These are phyloP conservation scores for Pholiota microspora DNA, from an alignment of 768 basidiomycete species.

Conservation along the genomic window DNA sequence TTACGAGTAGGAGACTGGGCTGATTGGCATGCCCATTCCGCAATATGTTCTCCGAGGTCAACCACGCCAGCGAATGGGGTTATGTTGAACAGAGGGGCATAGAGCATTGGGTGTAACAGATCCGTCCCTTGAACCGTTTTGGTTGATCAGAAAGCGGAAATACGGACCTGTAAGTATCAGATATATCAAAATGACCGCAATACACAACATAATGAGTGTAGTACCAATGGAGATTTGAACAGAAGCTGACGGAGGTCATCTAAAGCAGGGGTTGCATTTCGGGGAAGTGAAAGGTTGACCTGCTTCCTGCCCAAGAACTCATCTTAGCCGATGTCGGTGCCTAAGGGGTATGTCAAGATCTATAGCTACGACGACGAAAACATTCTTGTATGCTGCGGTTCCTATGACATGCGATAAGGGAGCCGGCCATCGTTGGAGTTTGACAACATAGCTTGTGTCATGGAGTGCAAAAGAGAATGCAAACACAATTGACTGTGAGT, in stretches of 20 bases:
- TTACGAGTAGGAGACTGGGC: too few species aligned
- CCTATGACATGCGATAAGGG: too few species aligned
- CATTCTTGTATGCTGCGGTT: neutral
- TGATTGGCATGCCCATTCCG: conserved; percentile 48
- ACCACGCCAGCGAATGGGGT: conserved; percentile 39
- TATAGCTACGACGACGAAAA: conserved; percentile 42
- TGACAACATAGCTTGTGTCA: too few species aligned
- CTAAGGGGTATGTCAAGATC: conserved; percentile 51
- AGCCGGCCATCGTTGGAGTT: too few species aligned
- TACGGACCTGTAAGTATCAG: conserved; percentile 33
- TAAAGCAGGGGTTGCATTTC: conserved; percentile 41
- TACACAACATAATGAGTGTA: too few species aligned
- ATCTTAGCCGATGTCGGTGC: conserved; percentile 38
- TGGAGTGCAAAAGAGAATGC: too few species aligned
- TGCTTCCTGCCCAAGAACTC: conserved; percentile 41
- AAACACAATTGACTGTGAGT: too few species aligned
- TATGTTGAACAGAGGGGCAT: conserved; percentile 38
- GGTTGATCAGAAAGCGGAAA: conserved; percentile 47
- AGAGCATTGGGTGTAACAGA: conserved; percentile 35
- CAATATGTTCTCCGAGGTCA: conserved; percentile 44
- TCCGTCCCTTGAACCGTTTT: conserved; percentile 35
- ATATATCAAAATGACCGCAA: neutral
- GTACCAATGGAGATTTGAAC: conserved; percentile 40
- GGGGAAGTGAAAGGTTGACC: conserved; percentile 3
- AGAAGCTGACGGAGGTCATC: conserved; percentile 37